Evolutionary conservation across 805 yeast genomes (phyloP), one percentile per base, ranked within the genome.

Genomic region (Saturnispora sekii): DNA sequence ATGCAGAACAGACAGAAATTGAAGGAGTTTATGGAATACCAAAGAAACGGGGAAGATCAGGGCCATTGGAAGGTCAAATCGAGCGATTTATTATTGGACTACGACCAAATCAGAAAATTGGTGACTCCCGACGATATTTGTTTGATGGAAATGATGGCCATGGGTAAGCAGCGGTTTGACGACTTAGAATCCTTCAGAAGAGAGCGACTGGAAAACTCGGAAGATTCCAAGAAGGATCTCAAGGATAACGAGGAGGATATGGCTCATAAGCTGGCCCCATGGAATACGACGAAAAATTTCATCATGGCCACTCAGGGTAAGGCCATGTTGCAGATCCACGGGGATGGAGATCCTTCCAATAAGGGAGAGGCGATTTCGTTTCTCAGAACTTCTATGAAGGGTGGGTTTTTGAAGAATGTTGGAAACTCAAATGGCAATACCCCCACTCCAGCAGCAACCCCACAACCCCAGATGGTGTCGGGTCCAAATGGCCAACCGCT

Each of bases 21-120:
- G 46, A 93, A 93, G 62, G 98, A 93, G 65, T 93, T 93, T 55
- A 93, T 93, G 98, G 97, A 89, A 56, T 93, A 85, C 56, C 97
- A 90, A 65, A 72, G 97, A 54, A 79, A 82, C 33, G 97, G 97
- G 10, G 86, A 82, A 7, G 97, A 89, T 62, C 96, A 88, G 54
- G 96, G 97, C 0, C 84, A 69, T 56, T 93, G 98, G 98, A 90
- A 88, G 57, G 70, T 93, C 47, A 86, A 86, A 56, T 66, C 69
- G 3, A 84, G 78, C 38, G 77, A 74, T 41, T 69, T 73, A 1
- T 68, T 89, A 10, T 93, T 95, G 1, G 74, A 69, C 35, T 88
- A 82, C 57, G 93, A 84, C 35, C 81, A 77, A 38, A 79, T 85
- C 2, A 70, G 90, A 48, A 67, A 81, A n/a, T 77, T 93, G 82